A percentile compares a stretch with the other conserved stretches of the same genome.
Evolutionary conservation across 768 basidiomycete species (phyloP).

Genomic region (Fomitopsis serialis): DNA sequence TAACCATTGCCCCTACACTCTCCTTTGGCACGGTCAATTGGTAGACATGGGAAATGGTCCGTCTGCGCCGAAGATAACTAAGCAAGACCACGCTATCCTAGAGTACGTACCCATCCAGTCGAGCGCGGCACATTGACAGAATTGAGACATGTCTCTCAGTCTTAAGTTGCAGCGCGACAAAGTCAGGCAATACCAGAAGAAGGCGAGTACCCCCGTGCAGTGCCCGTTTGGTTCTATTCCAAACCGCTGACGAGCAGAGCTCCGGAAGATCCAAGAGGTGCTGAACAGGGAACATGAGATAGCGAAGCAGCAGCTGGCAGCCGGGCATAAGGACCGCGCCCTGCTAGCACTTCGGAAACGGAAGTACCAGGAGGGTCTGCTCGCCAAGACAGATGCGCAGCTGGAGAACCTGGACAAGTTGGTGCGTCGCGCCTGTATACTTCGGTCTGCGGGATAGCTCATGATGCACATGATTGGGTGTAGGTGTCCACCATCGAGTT

Average conservation of each 20-base stretch:
- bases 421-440: constrained; percentile 38
- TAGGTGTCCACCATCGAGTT: constrained; percentile 97
- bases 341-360: constrained; percentile 81
- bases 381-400: constrained; percentile 86
- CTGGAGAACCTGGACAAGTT: constrained; percentile 85
- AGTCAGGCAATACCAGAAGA: constrained; percentile 91
- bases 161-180: constrained; percentile 96
- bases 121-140: too few species aligned
- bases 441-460: background rate
- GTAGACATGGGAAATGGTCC: background rate
- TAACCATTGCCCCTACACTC: too few species aligned
- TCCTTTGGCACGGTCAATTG: too few species aligned
- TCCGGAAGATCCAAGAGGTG: constrained; percentile 71
- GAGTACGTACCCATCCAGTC: constrained; percentile 56
- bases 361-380: constrained; percentile 89
- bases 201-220: constrained; percentile 40
- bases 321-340: constrained; percentile 84
- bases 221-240: background rate
- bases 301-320: constrained; percentile 74
- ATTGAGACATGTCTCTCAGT: constrained; percentile 49
- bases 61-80: constrained; percentile 78
- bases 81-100: constrained; percentile 90
- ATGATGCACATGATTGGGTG: background rate
- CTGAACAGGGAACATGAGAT: constrained; percentile 87
- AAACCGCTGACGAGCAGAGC: background rate